Percentiles rank a stretch among this genome's conserved stretches.
phyloP scores from a whole-genome alignment of 306 rosid genomes.

The Phaseolus lunatus region DNA sequence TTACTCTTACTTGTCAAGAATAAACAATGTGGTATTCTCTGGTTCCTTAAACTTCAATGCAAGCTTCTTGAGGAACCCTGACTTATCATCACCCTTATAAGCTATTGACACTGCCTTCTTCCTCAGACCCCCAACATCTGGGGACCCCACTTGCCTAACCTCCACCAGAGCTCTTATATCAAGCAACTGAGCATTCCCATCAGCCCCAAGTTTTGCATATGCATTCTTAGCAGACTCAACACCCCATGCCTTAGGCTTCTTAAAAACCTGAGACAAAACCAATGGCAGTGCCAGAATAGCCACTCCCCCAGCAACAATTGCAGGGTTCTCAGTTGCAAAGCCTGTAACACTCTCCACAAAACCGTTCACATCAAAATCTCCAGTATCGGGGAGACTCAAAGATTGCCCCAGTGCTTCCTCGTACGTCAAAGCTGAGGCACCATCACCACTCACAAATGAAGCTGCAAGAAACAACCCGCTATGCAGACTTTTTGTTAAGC shows the following conservation, averaged over 20 bases:
- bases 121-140: constrained; percentile 73
- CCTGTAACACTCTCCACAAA: constrained; percentile 58
- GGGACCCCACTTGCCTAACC: constrained; percentile 72
- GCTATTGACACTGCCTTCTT: constrained; percentile 72
- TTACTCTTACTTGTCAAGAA: constrained; percentile 91
- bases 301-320: constrained; percentile 73
- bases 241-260: constrained; percentile 83
- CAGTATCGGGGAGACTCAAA: constrained; percentile 43
- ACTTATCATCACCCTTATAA: constrained; percentile 83
- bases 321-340: constrained; percentile 79
- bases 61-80: constrained; percentile 84
- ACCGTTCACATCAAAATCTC: constrained; percentile 61
- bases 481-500: constrained; percentile 48
- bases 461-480: constrained; percentile 69
- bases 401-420: constrained; percentile 75
- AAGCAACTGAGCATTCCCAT: constrained; percentile 74
- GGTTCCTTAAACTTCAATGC: constrained; percentile 87
- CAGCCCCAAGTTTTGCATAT: constrained; percentile 77
- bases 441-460: constrained; percentile 60
- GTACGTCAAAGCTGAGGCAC: constrained; percentile 76
- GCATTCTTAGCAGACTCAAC: constrained; percentile 89
- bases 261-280: constrained; percentile 74
- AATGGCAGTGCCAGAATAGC: constrained; percentile 80
- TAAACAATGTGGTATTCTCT: constrained; percentile 84
- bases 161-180: constrained; percentile 81